Base-by-base conservation (phyloP, 352 stramenopile species). In the Achlya hypogyna region DNA sequence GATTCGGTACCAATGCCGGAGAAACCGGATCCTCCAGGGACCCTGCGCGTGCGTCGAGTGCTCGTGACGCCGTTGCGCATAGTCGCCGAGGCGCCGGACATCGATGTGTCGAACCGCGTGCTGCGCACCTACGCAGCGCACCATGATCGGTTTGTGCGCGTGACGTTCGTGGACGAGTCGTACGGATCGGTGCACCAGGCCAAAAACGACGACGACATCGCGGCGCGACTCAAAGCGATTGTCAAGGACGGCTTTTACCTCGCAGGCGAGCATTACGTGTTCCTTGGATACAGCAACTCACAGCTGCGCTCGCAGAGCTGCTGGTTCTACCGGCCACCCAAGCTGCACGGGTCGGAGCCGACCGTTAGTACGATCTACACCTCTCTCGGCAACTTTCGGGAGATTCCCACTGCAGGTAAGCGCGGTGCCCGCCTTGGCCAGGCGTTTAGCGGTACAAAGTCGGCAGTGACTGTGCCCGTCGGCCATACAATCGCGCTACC, bases 111-210 rank as follows among this genome's bases (percentile, higher is more conserved):
- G 8, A 65, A 65, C 35, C 59, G 59, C 29, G 59, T 65, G 9
- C 42, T 65, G 9, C 42, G 59, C 12, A 6, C 16, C 20, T 65
- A 54, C 32, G 27, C 3, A 5, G 0, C 25, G 16, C 40, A 54
- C 22, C 16, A 56, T 14, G 59, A 65, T 40, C 42, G 59, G 5
- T 65, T 65, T 54, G 38, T 65, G 5, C 59, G 59, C 32, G 59
- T 40, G 59, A 65, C 59, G 38, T 65, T 65, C 56, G 59, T 65
- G 12, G 59, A 65, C 32, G 59, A 65, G 20, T 16, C 20, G 10
- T 65, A 31, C 38, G 59, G 29, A 20, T 56, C 59, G 4, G 43
- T 65, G 12, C 43, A 53, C 20, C 29, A n/a, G 20, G 59, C 56
- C 18, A 58, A 54, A 9, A 25, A 40, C 18, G 47, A 27, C 5